Evolutionary conservation across 2,329 filamentous ascomycete species (phyloP), one percentile per base, ranked within the genome.

Genomic region (Aspergillus unguis): DNA sequence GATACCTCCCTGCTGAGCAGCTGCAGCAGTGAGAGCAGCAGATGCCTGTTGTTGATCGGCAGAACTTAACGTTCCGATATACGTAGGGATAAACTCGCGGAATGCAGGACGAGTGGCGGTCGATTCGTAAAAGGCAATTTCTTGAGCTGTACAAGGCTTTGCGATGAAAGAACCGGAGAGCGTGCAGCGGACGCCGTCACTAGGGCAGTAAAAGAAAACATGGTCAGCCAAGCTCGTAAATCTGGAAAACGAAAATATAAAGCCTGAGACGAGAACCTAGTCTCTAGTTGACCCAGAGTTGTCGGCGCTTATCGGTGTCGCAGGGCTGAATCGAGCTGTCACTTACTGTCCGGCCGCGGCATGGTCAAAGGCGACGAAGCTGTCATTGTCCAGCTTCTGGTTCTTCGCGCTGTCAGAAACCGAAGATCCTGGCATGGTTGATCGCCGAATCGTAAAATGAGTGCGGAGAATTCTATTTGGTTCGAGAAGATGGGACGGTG

Each of bases 101-200:
- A 97, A 90, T 2, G 86, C 83, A 29, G 85, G 83, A 66, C 95
- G 87, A 25, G 80, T 73, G 32, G 81, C 72, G 28, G 85, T 85
- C 36, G 84, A 83, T 69, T 96, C 84, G 78, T 99, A 99, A 72
- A 99, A 99, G 41, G 85, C 80, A 63, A 97, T 84, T 75, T 99
- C 94, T 58, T 85, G 80, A 57, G 84, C 75, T 0, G 89, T 95
- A 71, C 92, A 97, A 17, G 94, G 94, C 74, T 99, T 99, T 68
- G 96, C 90, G 69, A 99, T 88, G 32, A 97, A 79, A 58, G 87
- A 84, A 68, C 94, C 94, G 48, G 89, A 85, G 50, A 82, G 79
- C 66, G 95, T 90, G 67, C 87, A 91, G 63, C 95, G 83, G 43
- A 95, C 92, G 59, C 94, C 94, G 61, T 95, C 92, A 75, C 92